phyloP scores from a whole-genome alignment of 139 green algal genomes.

The Tetradesmus lagerheimii region DNA sequence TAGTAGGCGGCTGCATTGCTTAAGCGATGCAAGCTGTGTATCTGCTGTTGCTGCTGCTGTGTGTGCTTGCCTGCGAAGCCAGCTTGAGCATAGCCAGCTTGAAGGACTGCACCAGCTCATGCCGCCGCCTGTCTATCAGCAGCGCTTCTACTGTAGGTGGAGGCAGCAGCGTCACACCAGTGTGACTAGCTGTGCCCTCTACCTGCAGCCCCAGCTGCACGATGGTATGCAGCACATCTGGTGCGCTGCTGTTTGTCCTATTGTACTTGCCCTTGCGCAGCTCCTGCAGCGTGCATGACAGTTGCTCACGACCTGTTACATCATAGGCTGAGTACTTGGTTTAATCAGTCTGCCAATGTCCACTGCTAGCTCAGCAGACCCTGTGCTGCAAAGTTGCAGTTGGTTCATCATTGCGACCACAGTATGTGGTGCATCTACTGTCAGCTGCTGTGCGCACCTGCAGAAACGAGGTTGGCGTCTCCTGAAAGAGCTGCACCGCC shows the following conservation, averaged over 20 bases:
- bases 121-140: conserved; percentile 69
- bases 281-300: conserved; percentile 60
- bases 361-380: neutral
- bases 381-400: too few relatives aligned
- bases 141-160: conserved; percentile 76
- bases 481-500: conserved; percentile 81
- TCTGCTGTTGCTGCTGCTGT: neutral
- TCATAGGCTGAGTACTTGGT: neutral
- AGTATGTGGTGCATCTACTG: neutral
- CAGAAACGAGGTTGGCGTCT: conserved; percentile 78
- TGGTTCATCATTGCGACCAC: too few relatives aligned
- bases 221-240: conserved; percentile 70
- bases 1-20: neutral
- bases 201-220: conserved; percentile 75
- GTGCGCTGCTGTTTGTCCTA: conserved; percentile 61
- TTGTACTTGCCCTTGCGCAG: conserved; percentile 77
- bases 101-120: conserved; percentile 84
- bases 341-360: neutral
- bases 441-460: conserved; percentile 58
- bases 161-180: conserved; percentile 71
- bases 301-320: neutral
- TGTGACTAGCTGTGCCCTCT: conserved; percentile 64
- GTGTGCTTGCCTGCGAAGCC: conserved; percentile 66
- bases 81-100: conserved; percentile 87
- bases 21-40: neutral